These are phyloP conservation scores for Begonia loranthoides DNA, from an alignment of 306 rosid genomes.

Conservation along the genomic window DNA sequence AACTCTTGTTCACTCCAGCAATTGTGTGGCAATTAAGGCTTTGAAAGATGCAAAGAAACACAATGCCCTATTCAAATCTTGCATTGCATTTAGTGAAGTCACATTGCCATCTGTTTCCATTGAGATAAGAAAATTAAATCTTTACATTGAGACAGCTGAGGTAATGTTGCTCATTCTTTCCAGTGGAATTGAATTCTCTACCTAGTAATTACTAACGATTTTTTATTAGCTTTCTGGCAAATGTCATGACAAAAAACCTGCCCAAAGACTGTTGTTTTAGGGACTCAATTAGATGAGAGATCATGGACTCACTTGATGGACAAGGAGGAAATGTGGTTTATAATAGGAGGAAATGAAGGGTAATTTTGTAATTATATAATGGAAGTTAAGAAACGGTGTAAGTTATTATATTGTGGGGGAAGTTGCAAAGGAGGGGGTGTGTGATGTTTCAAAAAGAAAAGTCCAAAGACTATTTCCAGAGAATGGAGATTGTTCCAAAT, in stretches of 20 bases:
- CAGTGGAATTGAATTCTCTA: background rate
- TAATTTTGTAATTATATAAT: too few relatives aligned
- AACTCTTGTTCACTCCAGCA: conserved; percentile 75
- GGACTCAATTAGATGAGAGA: too few relatives aligned
- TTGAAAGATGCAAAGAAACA: conserved; percentile 32
- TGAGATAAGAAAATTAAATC: conserved; percentile 53
- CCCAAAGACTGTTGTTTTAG: too few relatives aligned
- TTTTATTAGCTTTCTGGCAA: conserved; percentile 1
- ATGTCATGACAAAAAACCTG: background rate
- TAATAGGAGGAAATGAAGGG: too few relatives aligned
- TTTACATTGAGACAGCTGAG: conserved; percentile 89
- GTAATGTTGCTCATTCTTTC: conserved; percentile 17
- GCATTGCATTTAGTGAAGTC: conserved; percentile 82
- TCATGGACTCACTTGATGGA: too few relatives aligned
- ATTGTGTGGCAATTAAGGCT: conserved; percentile 59
- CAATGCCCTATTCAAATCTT: conserved; percentile 54
- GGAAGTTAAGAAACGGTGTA: too few relatives aligned
- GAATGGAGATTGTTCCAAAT: too few relatives aligned
- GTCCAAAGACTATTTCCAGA: too few relatives aligned
- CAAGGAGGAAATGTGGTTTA: too few relatives aligned
- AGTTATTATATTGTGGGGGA: too few relatives aligned
- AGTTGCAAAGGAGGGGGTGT: too few relatives aligned
- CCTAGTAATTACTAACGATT: background rate
- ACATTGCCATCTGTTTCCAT: conserved; percentile 71
- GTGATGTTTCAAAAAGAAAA: too few relatives aligned